Conservation (phyloP, 2,329 filamentous ascomycete genomes). For the Alternaria burnsii region DNA sequence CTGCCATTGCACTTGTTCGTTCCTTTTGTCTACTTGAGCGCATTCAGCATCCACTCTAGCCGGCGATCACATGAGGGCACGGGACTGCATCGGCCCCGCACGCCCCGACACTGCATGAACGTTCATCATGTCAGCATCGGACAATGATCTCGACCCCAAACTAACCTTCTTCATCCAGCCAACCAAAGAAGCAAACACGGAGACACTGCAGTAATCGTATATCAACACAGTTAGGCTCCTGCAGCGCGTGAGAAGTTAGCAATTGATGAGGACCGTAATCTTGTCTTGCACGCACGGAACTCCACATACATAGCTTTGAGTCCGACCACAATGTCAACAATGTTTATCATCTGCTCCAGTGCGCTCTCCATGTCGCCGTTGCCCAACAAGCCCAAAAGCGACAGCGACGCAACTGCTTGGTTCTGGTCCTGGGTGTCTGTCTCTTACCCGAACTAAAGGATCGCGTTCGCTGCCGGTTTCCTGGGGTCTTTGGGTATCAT, state of each 20-base stretch:
- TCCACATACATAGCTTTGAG: constrained; percentile 7
- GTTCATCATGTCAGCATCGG: background rate
- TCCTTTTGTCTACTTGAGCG: background rate
- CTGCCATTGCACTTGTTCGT: background rate
- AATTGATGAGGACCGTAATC: background rate
- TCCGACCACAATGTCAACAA: constrained; percentile 11
- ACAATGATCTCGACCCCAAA: background rate
- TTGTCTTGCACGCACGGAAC: constrained; percentile 1
- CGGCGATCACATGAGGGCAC: constrained; percentile 6
- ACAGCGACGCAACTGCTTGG: constrained; percentile 18
- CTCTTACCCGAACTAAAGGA: constrained; percentile 25
- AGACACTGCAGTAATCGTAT: background rate
- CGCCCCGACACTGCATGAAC: constrained; percentile 8
- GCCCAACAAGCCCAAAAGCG: constrained; percentile 9
- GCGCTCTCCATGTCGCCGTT: constrained; percentile 17
- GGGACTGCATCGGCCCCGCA: constrained; percentile 15
- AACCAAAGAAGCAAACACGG: constrained; percentile 7
- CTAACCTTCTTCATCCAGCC: constrained; percentile 2
- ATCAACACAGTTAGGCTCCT: background rate
- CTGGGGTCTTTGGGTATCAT: background rate
- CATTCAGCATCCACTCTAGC: constrained; percentile 3
- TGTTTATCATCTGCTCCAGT: constrained; percentile 7
- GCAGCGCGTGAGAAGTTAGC: background rate
- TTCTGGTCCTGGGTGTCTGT: constrained; percentile 26
- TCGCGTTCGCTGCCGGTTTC: background rate